phyloP scores from a whole-genome alignment of 345 rosid species.

The Brassica carinata region DNA sequence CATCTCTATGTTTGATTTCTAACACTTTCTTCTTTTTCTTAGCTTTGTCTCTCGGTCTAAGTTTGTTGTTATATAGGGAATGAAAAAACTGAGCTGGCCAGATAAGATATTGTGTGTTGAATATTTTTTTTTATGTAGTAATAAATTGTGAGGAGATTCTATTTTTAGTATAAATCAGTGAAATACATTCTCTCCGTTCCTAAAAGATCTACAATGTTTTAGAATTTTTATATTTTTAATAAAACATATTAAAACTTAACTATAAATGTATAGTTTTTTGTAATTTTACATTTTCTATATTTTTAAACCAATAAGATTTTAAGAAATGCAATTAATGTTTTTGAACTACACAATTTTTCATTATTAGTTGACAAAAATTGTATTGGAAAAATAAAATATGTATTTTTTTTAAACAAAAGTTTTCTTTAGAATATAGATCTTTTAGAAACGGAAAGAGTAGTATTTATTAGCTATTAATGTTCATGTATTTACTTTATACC shows the following conservation, averaged over 20 bases:
- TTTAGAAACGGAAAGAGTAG: background rate
- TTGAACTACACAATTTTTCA: too few relatives aligned
- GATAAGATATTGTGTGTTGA: background rate
- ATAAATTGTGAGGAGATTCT: background rate
- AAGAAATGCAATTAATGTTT: too few relatives aligned
- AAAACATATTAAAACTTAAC: too few relatives aligned
- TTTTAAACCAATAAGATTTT: too few relatives aligned
- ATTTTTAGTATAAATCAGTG: background rate
- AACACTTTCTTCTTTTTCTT: conserved; percentile 11
- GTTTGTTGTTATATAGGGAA: conserved; percentile 11
- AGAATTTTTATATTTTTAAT: too few relatives aligned
- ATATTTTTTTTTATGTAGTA: background rate
- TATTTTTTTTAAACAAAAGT: too few relatives aligned
- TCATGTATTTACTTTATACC: background rate
- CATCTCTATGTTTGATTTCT: conserved; percentile 1
- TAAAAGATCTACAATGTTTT: too few relatives aligned
- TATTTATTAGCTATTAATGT: background rate
- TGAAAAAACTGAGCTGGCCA: conserved; percentile 10
- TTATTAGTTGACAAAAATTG: too few relatives aligned
- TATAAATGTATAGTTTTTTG: too few relatives aligned
- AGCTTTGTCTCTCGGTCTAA: background rate
- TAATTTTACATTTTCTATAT: too few relatives aligned
- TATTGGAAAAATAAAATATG: too few relatives aligned
- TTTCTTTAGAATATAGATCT: too few relatives aligned
- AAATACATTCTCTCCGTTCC: background rate